Evolutionary conservation across 768 basidiomycete genomes (phyloP), one percentile per base, ranked within the genome.

Genomic region (Suillus clintonianus): DNA sequence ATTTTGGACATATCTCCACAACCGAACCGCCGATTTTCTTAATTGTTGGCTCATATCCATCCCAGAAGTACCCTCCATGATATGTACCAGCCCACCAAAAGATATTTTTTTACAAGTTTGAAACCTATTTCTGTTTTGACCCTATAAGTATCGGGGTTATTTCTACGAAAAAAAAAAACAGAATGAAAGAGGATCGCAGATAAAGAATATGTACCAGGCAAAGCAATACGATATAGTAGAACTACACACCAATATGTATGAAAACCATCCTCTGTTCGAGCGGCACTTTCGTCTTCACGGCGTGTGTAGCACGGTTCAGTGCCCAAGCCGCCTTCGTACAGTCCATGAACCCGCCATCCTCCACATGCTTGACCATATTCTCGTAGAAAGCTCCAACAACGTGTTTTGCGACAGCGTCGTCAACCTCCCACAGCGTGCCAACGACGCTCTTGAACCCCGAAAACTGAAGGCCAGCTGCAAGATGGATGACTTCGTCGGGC

Each of bases 111-210:
- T 3, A 10, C 37, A 37, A 37, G 37, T 37, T 37, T 10, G 5
- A 37, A 37, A 37, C 3, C 1, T 37, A 37, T 37, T 37, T 37
- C 37, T 37, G 37, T 10, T 10, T 10, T 37, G 37, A 37, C 37
- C 37, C 10, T 37, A 37, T 37, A 37, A 37, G 90, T 65, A 4
- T 27, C 4, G 27, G 4, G 27, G 27, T n/a, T n/a, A n/a, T n/a
- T n/a, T n/a, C n/a, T n/a, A n/a, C n/a, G n/a, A n/a, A n/a, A n/a
- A n/a, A n/a, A 27, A 27, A 27, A 27, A 27, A 27, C 27, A 27
- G 27, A n/a, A n/a, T n/a, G n/a, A n/a, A n/a, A n/a, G n/a, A n/a
- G n/a, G n/a, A n/a, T n/a, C n/a, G n/a, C n/a, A n/a, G n/a, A n/a
- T n/a, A n/a, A n/a, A n/a, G n/a, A 27, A 27, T 27, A 2, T 27